A percentile compares a stretch with the other conserved stretches of the same genome.
phyloP scores from a whole-genome alignment of 176 grass and related monocot genomes.

The Neostapfia colusana region DNA sequence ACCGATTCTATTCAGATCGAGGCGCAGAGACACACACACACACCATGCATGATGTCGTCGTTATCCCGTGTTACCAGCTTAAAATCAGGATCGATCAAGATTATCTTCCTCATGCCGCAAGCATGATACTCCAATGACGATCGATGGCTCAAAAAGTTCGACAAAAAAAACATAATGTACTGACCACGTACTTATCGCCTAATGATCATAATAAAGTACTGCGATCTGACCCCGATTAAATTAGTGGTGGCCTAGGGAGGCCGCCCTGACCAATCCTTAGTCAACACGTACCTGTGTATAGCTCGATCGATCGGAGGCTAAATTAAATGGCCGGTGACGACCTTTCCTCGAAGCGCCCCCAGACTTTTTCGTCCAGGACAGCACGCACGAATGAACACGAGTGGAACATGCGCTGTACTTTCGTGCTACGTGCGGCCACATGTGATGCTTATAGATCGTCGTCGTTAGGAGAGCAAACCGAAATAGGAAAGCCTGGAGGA shows the following conservation, averaged over 20 bases:
- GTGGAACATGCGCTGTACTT: background rate
- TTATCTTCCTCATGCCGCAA: background rate
- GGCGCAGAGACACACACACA: no score
- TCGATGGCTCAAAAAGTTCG: background rate
- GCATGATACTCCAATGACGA: background rate
- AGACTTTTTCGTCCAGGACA: slow-evolving; percentile 16
- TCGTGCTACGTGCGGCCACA: background rate
- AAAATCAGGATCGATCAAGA: slow-evolving; percentile 19
- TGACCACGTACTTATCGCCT: background rate
- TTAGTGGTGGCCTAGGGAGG: slow-evolving; percentile 12
- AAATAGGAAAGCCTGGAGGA: slow-evolving; percentile 43
- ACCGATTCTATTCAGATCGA: no score
- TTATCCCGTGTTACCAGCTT: background rate
- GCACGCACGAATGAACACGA: no score
- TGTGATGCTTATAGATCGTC: slow-evolving; percentile 26
- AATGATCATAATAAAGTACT: background rate
- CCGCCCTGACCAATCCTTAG: background rate
- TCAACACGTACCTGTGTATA: slow-evolving; percentile 33
- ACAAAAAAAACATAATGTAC: background rate
- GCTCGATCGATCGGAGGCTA: background rate
- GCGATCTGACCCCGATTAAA: slow-evolving; percentile 9
- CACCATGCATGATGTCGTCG: no score
- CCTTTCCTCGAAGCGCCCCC: slow-evolving; percentile 31
- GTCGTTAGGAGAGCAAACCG: slow-evolving; percentile 28
- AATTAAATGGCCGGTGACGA: background rate